Base-by-base conservation (phyloP, 2,329 filamentous ascomycete species). In the Lachnellula suecica region DNA sequence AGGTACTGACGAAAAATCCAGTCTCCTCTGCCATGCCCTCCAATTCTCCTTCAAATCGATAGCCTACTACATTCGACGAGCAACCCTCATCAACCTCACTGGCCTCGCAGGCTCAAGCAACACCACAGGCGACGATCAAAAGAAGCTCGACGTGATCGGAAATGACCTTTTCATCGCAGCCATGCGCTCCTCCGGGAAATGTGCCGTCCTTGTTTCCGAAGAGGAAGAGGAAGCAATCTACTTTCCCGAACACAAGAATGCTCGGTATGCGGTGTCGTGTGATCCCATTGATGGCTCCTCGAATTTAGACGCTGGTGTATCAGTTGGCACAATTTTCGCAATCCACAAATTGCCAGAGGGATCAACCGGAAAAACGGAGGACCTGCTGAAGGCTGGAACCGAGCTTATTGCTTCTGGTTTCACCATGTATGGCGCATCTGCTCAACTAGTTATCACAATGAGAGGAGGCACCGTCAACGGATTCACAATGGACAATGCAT, bases 41-140 rank as follows among this genome's bases (percentile, higher is more conserved):
- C 94, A 97, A 74, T 99, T 97, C 79, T 93, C 94, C 60, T 99
- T 99, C 87, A 99, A 99, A 80, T 96, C 91, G 62, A 99, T 99
- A 72, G 91, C 94, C 65, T 96, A 97, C 81, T 99, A 97, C 79
- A 99, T 99, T 73, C 92, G 93, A 66, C 88, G 94, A 72, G 91
- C 93, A 31, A 93, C 91, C 22, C 79, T 99, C 60, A 93, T 97
- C 76, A 96, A 96, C 79, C 84, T 99, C 57, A 95, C 91, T 47
- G 94, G 94, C 56, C 85, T 99, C 44, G 94, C 94, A 57, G 94
- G 94, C 54, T 94, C 93, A 55, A 90, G 91, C 61, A 99, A 99
- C 76, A 90, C 81, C 49, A 97, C 94, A 3, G 94, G 94, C 60
- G 94, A 99, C 72, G 94, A 97, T 71, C 94, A 99, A 73, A 99